Base-by-base conservation (phyloP, 2,329 filamentous ascomycete genomes). In the Ophiostoma ips region DNA sequence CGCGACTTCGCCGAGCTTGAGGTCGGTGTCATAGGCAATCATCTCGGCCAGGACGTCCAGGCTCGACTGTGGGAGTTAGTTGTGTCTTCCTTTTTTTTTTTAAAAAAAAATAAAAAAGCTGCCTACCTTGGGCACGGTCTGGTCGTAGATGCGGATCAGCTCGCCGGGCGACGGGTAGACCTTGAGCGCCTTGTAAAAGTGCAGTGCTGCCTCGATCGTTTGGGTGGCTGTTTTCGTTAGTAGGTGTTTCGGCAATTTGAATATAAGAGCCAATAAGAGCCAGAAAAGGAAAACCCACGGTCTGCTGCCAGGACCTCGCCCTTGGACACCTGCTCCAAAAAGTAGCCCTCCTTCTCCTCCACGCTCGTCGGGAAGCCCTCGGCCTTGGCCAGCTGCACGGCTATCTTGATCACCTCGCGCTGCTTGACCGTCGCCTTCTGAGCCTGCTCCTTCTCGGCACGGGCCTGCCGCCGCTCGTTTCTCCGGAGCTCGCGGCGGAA, bases 141-240 rank as follows among this genome's bases (percentile, higher is more conserved):
- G 95, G 68, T 98, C 92, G 69, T 98, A 98, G 67, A 98, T 95
- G 61, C 78, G 79, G 66, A 98, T 95, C 60, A 98, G 74, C 63
- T 96, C 92, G 60, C 83, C 78, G 12, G 90, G 92, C 61, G 87
- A 84, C 48, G 92, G 92, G 71, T 98, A 98, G 59, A 96, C 92
- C 77, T 98, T 98, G 58, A 98, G 78, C 41, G 89, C 92, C 76
- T 89, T 94, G 79, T 96, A 98, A 71, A 98, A 98, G 67, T 86
- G 87, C 54, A 96, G 72, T 45, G 92, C 90, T 48, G 92, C 87
- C 57, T 95, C 89, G 52, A 95, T 68, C 37, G 76, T 72, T 62
- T 82, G 78, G 58, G 78, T 69, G 58, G 81, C 81, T 85, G 58
- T 34, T 7, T 16, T 28, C n/a, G 38, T 43, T 13, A 51, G 40